Evolutionary conservation across 1,284 basidiomycete species (phyloP), one percentile per base, ranked within the genome.

Genomic region (Ustilago shanxiensis): DNA sequence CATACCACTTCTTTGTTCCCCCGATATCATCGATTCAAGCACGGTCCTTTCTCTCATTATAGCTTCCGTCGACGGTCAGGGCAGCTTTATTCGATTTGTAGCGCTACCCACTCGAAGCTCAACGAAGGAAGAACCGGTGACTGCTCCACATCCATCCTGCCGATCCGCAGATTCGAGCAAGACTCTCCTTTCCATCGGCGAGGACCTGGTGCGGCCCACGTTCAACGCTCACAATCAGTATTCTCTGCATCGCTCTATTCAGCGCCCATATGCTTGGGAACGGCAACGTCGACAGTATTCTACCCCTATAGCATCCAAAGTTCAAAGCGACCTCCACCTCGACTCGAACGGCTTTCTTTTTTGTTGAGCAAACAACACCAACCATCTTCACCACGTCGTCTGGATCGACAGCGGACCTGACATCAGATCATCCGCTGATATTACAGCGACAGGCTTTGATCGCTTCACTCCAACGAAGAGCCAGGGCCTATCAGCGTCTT

Each of bases 211-310:
- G 11, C 5, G 11, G 31, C 31, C 11, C 31, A 11, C 49, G 18
- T 51, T 9, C 26, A 11, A 31, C 1, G 26, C 26, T 51, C 51
- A 18, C 10, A 13, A 35, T 24, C 31, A 24, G 5, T 24, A 7
- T 1, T 26, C n/a, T 22, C 44, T 39, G 45, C 18, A 26, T 31
- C 51, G 53, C 53, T 55, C 53, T 26, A 41, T 55, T 41, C 53
- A 55, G 53, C 53, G 24, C 53, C 41, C 53, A 16, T 9, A 55
- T 55, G 20, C 20, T 20, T 8, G 18, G 6, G 6, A 35, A 9
- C 35, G 7, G 10, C 18, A 4, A 53, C 13, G 29, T 24, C 16
- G 28, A 53, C 29, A 35, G 7, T n/a, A 5, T 44, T 20, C 8
- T 20, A 44, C 6, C 20, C 9, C 6, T 16, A 11, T 44, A 44